Conservation (phyloP, 805 yeast species). For the Cyberlindnera mycetangii region DNA sequence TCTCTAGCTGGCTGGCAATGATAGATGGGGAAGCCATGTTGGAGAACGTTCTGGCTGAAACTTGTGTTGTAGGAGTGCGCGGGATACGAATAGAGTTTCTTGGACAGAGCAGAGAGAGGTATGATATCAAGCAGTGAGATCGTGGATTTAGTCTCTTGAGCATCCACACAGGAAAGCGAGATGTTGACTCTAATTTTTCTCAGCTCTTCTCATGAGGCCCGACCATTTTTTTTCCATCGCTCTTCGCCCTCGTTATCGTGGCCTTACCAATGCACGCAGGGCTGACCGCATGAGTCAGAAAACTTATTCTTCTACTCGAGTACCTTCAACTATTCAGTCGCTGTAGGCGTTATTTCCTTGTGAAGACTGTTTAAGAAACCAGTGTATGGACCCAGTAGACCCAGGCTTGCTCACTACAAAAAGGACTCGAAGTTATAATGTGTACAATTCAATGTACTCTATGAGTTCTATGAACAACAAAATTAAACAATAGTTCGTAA, state of each 20-base stretch:
- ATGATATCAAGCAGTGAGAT: neutral
- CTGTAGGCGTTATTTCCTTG: no score
- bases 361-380: no score
- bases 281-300: no score
- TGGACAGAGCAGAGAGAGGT: neutral
- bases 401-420: no score
- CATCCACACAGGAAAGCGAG: slow-evolving; percentile 14
- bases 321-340: no score
- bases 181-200: neutral
- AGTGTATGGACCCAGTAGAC: no score
- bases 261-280: no score
- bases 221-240: no score
- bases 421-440: neutral
- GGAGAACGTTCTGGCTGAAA: neutral
- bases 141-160: slow-evolving; percentile 15
- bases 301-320: no score
- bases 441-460: neutral
- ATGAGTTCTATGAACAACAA: neutral
- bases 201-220: no score
- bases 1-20: slow-evolving; percentile 31
- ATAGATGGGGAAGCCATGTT: slow-evolving; percentile 28
- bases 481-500: slow-evolving; percentile 1
- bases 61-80: neutral
- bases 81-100: neutral
- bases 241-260: no score